Evolutionary conservation across 257 asterid genomes (phyloP).

Genomic region (Lycium barbarum): DNA sequence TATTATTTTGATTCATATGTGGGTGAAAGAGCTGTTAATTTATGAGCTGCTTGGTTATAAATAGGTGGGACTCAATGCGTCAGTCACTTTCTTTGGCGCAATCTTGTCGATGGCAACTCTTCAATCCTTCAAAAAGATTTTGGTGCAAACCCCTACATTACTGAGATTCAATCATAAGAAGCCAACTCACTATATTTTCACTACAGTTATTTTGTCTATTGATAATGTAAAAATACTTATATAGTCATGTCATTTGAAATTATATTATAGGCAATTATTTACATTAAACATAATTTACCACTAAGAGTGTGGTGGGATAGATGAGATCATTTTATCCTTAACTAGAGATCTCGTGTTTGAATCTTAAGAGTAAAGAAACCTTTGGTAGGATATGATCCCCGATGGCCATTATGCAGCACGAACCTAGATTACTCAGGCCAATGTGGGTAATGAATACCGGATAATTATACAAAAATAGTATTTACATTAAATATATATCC

Average conservation of each 20-base stretch:
- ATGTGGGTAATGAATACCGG: too few relatives aligned
- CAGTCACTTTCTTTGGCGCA: constrained; percentile 18
- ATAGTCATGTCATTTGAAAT: neutral
- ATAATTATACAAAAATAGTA: too few relatives aligned
- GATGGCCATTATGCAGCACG: too few relatives aligned
- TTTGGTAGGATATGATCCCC: too few relatives aligned
- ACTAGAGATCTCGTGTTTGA: neutral
- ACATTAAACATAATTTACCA: neutral
- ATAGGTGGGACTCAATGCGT: constrained; percentile 25
- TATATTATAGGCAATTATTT: neutral
- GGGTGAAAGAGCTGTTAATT: neutral
- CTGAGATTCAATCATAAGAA: neutral
- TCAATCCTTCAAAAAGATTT: neutral
- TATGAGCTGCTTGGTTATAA: constrained; percentile 1
- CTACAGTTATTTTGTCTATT: neutral
- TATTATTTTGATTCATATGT: constrained; percentile 26
- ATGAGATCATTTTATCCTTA: neutral
- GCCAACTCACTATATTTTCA: neutral
- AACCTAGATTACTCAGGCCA: too few relatives aligned
- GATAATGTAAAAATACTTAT: neutral
- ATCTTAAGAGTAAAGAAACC: neutral
- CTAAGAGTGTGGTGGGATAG: too few relatives aligned
- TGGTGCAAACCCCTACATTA: neutral
- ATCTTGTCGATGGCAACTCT: constrained; percentile 21
- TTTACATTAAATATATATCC: too few relatives aligned